A percentile compares a stretch with the other conserved stretches of the same genome.
These are phyloP conservation scores for Pulveroboletus frians DNA, from an alignment of 768 basidiomycete species.

Conservation along the genomic window DNA sequence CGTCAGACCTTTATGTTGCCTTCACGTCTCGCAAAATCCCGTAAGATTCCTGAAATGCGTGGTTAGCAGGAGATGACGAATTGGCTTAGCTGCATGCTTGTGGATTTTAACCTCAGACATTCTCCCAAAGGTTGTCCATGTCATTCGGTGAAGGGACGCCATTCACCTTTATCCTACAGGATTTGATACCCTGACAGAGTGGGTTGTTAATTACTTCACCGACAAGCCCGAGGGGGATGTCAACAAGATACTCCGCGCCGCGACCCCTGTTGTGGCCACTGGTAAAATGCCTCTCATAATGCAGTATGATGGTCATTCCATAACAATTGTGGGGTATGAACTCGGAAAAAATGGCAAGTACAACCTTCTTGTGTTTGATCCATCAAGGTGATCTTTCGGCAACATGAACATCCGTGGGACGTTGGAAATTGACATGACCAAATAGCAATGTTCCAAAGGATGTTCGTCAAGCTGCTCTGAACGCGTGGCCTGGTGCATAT, in stretches of 20 bases:
- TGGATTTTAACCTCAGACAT: conserved; percentile 56
- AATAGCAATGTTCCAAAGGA: conserved; percentile 11
- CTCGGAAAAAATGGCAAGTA: conserved; percentile 49
- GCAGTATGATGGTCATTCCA: conserved; percentile 82
- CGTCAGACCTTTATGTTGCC: conserved; percentile 68
- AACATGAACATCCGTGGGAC: conserved; percentile 2
- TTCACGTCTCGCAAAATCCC: conserved; percentile 77
- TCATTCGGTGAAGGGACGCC: background rate
- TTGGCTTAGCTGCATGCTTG: conserved; percentile 46
- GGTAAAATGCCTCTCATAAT: conserved; percentile 76
- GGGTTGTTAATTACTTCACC: conserved; percentile 74
- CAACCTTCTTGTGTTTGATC: conserved; percentile 75
- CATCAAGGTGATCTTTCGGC: conserved; percentile 46
- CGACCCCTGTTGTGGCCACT: conserved; percentile 50
- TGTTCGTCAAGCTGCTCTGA: conserved; percentile 21
- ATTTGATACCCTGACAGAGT: conserved; percentile 51
- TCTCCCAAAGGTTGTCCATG: conserved; percentile 38
- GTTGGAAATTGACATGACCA: background rate
- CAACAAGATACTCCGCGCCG: conserved; percentile 48
- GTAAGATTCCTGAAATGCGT: conserved; percentile 40
- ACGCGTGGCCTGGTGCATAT: conserved; percentile 1
- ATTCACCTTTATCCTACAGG: conserved; percentile 27
- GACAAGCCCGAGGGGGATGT: conserved; percentile 35
- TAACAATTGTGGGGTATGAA: conserved; percentile 83
- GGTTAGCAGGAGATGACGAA: background rate